phyloP scores from a whole-genome alignment of 768 basidiomycete genomes.

The Stropharia rugosoannulata region DNA sequence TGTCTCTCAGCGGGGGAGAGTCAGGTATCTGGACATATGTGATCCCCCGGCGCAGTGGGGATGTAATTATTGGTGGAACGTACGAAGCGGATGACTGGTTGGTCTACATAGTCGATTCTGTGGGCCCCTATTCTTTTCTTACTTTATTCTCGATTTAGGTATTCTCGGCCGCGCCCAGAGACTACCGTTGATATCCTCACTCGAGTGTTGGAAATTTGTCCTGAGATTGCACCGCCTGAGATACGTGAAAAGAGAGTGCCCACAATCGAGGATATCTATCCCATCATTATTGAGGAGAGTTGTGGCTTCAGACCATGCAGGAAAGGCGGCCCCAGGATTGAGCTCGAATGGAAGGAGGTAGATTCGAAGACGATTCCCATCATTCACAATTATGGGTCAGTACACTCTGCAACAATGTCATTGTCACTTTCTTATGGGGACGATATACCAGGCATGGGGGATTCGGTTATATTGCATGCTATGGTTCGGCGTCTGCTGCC shows the following conservation, averaged over 20 bases:
- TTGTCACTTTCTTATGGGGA: neutral
- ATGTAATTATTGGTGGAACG: conserved; percentile 63
- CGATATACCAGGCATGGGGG: neutral
- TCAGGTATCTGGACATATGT: conserved; percentile 53
- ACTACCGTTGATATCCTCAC: conserved; percentile 56
- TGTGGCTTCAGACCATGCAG: conserved; percentile 56
- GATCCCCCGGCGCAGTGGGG: conserved; percentile 56
- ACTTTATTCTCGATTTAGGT: conserved; percentile 24
- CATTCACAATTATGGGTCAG: conserved; percentile 35
- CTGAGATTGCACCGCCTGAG: conserved; percentile 49
- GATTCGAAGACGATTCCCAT: conserved; percentile 21
- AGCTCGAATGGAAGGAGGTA: conserved; percentile 40
- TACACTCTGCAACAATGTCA: neutral
- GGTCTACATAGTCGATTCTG: neutral
- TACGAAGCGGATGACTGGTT: conserved; percentile 61
- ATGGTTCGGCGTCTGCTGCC: conserved; percentile 9
- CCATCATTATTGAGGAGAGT: conserved; percentile 50
- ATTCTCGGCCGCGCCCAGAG: conserved; percentile 56
- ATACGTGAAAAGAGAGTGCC: conserved; percentile 38
- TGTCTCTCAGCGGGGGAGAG: conserved; percentile 38
- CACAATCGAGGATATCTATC: conserved; percentile 46
- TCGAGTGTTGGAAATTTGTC: conserved; percentile 44
- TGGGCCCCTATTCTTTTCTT: neutral
- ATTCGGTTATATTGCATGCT: conserved; percentile 10
- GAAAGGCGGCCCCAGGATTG: conserved; percentile 61